Base-by-base conservation (phyloP, 2,329 filamentous ascomycete species). In the Fonsecaea multimorphosa region DNA sequence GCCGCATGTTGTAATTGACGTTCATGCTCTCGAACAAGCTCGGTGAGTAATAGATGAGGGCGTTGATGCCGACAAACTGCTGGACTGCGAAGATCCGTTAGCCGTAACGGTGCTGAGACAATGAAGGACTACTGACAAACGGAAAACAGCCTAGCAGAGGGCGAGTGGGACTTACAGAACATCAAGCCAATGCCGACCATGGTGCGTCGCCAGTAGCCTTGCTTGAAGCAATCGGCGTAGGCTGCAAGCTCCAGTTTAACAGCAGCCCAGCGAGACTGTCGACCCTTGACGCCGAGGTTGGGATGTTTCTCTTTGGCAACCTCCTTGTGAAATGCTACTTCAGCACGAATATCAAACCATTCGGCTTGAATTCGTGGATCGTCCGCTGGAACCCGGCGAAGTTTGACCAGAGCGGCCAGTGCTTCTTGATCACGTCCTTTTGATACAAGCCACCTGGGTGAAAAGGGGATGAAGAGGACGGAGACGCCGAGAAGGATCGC, bases 21-120 rank as follows among this genome's bases (percentile, higher is more conserved):
- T 81, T 81, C 75, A 83, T 81, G 1, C 78, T 80, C 68, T 83
- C 73, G 72, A 88, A 88, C 0, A 89, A 78, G 14, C 86, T 85
- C 0, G 86, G 85, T 27, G 85, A 85, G 74, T 87, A 89, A 76
- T 88, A 88, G 53, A 68, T 65, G 32, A 46, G 31, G 1, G 86
- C 82, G 66, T 85, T 86, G 73, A 86, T 83, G 0, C 83, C 83
- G 5, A 80, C 76, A 53, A 84, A 83, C 73, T 85, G 84, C 63
- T 87, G 85, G 72, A 87, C 87, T 40, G 32, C 56, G 14, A 12
- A 12, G 16, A 49, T 1, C 7, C 16, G 12, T 31, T 44, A 55
- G 27, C 27, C 27, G n/a, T 34, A 11, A 24, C 44, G 2, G 9
- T 24, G 44, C 2, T 5, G 22, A 24, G 4, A 24, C 19, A 27